Conservation (phyloP, 1,139 yeast genomes). For the Blastobotrys elegans region DNA sequence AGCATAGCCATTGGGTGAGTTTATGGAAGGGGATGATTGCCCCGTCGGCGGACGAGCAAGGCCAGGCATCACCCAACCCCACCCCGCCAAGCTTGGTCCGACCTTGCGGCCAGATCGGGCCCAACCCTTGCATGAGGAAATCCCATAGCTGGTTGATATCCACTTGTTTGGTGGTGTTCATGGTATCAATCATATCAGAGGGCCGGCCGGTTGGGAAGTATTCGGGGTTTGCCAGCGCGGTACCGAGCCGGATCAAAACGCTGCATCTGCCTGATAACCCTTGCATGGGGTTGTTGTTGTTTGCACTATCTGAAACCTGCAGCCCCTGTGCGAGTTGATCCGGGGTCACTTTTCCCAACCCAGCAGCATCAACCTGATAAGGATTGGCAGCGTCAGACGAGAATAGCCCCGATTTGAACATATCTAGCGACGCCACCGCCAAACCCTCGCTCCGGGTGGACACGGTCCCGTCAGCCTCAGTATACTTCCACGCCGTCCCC, state of each 20-base stretch:
- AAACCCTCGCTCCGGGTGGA: slow-evolving; percentile 52
- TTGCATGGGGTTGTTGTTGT: slow-evolving; percentile 42
- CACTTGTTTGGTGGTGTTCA: slow-evolving; percentile 26
- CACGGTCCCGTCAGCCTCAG: slow-evolving; percentile 33
- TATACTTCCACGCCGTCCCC: slow-evolving; percentile 49
- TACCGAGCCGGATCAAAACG: slow-evolving; percentile 44
- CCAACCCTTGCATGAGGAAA: slow-evolving; percentile 47
- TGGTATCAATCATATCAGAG: slow-evolving; percentile 48
- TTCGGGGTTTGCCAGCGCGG: slow-evolving; percentile 37
- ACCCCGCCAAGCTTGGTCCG: slow-evolving; percentile 45
- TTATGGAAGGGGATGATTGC: slow-evolving; percentile 54
- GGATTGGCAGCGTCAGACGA: slow-evolving; percentile 34
- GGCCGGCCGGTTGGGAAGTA: slow-evolving; percentile 47
- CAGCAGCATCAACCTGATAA: slow-evolving; percentile 42
- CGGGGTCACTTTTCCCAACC: slow-evolving; percentile 30
- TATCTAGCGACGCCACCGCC: slow-evolving; percentile 51
- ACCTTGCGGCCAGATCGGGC: slow-evolving; percentile 57
- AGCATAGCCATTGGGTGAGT: slow-evolving; percentile 58
- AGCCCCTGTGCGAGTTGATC: slow-evolving; percentile 35
- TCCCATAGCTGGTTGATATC: slow-evolving; percentile 47
- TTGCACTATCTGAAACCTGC: slow-evolving; percentile 39
- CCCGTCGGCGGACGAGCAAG: slow-evolving; percentile 34
- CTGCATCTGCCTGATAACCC: slow-evolving; percentile 50
- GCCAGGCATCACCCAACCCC: slow-evolving; percentile 58
- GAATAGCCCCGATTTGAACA: slow-evolving; percentile 47